Evolutionary conservation across 352 stramenopile species (phyloP), one percentile per base, ranked within the genome.

Genomic region (Phytophthora ramorum): DNA sequence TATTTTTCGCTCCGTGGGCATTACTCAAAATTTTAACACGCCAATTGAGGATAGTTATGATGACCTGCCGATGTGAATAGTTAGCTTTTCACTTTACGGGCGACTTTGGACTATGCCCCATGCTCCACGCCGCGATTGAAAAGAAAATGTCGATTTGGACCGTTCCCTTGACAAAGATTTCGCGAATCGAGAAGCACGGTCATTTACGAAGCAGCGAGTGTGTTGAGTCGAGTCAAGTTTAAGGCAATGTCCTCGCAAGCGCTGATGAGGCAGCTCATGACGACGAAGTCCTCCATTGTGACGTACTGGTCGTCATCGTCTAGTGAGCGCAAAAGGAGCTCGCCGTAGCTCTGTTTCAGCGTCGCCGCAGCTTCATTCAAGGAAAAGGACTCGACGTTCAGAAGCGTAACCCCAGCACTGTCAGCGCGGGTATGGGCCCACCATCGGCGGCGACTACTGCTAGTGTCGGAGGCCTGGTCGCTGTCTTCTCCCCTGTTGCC

Each of bases 201-300:
- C 12, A 12, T 32, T 47, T 69, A 90, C 0, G 81, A 78, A 1
- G 76, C 81, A 3, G 81, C 76, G 9, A 90, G 64, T 4, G 70
- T 75, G 56, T 83, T 88, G 26, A 90, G 79, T 52, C 60, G 66
- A 28, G 77, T 82, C 41, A 90, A 58, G 22, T 73, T 80, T 30
- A 64, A 59, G 1, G 79, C 79, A 35, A 90, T 81, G 26, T 88
- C 77, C 41, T 89, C 75, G 35, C 67, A 81, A 12, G 71, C 60
- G 48, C 65, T 78, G 49, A 90, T 87, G 20, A 90, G 67, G 54
- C 81, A 90, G 65, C 81, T 90, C 75, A 87, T 90, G 61, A 87
- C 59, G 51, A 89, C 83, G 35, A 89, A 81, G 28, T 90, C 76
- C 34, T 90, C 81, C 58, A 90, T 85, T 0, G 76, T 71, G 16